Conservation (phyloP, 805 yeast genomes). For the Sugiyamaella floridensis region DNA sequence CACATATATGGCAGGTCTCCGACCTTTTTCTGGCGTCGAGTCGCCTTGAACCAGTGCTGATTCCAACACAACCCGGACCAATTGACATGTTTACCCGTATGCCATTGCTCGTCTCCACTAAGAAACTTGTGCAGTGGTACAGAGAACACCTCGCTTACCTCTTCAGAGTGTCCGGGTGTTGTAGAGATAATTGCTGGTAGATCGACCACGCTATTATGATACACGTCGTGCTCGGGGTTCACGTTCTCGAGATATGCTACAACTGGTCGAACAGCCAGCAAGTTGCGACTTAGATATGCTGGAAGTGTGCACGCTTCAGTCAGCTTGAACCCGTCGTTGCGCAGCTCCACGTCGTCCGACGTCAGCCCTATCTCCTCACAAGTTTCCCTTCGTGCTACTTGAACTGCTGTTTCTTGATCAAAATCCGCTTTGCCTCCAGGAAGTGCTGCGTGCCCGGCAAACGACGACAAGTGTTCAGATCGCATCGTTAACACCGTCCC, state of each 20-base stretch:
- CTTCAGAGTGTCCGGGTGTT: constrained; percentile 16
- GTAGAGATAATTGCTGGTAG: constrained; percentile 18
- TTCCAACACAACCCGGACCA: constrained; percentile 32
- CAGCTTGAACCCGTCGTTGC: constrained; percentile 43
- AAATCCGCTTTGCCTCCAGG: constrained; percentile 92
- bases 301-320: constrained; percentile 64
- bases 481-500: constrained; percentile 75
- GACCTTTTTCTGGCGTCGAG: constrained; percentile 21
- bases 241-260: constrained; percentile 23
- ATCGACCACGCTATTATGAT: constrained; percentile 8
- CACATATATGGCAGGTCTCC: constrained; percentile 27
- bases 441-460: constrained; percentile 84
- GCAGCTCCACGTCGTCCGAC: constrained; percentile 24
- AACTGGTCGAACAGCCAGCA: constrained; percentile 78
- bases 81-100: constrained; percentile 22
- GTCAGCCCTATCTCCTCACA: constrained; percentile 77
- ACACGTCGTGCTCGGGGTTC: neutral
- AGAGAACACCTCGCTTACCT: constrained; percentile 30
- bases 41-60: constrained; percentile 29
- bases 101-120: constrained; percentile 15
- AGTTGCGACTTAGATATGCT: constrained; percentile 71
- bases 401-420: constrained; percentile 55
- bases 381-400: constrained; percentile 75
- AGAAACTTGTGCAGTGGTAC: constrained; percentile 24
- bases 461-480: constrained; percentile 57